A percentile compares a stretch with the other conserved stretches of the same genome.
Evolutionary conservation across 768 basidiomycete species (phyloP).

Genomic region (Mycena chlorophos): DNA sequence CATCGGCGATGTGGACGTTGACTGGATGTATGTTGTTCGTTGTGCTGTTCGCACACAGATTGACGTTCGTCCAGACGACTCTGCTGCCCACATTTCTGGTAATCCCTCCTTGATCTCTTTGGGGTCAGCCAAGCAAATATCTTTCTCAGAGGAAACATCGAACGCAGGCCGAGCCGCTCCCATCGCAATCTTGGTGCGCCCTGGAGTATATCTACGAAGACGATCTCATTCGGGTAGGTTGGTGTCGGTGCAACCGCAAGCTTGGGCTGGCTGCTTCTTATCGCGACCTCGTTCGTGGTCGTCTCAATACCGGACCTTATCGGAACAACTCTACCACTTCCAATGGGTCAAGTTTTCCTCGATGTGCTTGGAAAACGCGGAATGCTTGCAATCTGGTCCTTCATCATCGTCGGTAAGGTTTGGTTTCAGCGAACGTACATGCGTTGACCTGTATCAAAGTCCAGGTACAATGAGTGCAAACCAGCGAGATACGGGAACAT

Average conservation of each 20-base stretch:
- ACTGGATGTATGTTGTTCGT: slow-evolving; percentile 62
- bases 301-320: slow-evolving; percentile 54
- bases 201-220: background rate
- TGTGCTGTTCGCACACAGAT: slow-evolving; percentile 1
- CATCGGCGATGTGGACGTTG: slow-evolving; percentile 77
- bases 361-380: slow-evolving; percentile 65
- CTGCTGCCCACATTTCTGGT: slow-evolving; percentile 67
- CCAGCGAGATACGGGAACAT: background rate
- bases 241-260: slow-evolving; percentile 60
- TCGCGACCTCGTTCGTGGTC: slow-evolving; percentile 66
- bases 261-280: slow-evolving; percentile 65
- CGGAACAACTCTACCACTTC: slow-evolving; percentile 52
- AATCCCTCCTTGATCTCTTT: background rate
- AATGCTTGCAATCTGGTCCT: slow-evolving; percentile 72
- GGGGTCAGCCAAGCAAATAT: background rate
- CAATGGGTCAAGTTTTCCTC: slow-evolving; percentile 73
- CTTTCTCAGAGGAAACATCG: slow-evolving; percentile 56
- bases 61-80: slow-evolving; percentile 52
- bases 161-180: slow-evolving; percentile 66
- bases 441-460: background rate
- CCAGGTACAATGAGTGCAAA: background rate
- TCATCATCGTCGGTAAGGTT: slow-evolving; percentile 54
- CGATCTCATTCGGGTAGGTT: slow-evolving; percentile 23
- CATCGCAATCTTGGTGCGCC: slow-evolving; percentile 55
- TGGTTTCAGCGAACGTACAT: background rate